Percentiles rank a stretch among this genome's conserved stretches.
Evolutionary conservation across 2,329 filamentous ascomycete species (phyloP).

Genomic region (Xylaria hypoxylon): DNA sequence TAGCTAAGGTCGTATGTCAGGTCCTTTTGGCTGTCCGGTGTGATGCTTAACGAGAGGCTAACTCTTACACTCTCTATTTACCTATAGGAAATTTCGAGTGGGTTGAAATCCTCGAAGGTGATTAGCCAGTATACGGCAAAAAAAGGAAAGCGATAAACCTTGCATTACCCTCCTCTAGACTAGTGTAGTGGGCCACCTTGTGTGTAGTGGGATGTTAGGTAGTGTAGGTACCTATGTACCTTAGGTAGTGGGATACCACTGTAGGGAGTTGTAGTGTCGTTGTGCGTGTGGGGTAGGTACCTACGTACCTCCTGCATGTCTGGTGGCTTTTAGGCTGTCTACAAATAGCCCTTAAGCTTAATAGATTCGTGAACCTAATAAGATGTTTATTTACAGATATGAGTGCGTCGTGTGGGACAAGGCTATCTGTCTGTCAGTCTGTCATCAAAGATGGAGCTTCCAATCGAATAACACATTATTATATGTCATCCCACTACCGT

Average conservation of each 20-base stretch:
- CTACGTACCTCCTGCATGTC: constrained; percentile 1
- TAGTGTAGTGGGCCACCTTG: background rate
- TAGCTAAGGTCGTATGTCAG: no score
- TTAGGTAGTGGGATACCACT: background rate
- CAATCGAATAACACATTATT: background rate
- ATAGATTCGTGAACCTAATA: constrained; percentile 3
- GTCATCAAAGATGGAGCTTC: background rate
- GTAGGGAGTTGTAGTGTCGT: background rate
- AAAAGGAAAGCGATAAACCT: constrained; percentile 10
- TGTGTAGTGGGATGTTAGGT: no score
- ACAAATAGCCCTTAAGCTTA: constrained; percentile 30
- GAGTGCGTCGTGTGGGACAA: background rate
- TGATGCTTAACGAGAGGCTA: background rate
- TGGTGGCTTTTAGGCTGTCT: constrained; percentile 21
- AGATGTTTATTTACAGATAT: constrained; percentile 11
- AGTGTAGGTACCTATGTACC: constrained; percentile 10
- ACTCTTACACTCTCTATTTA: constrained; percentile 5
- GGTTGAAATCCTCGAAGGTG: background rate
- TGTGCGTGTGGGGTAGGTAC: constrained; percentile 23
- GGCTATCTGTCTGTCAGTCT: constrained; percentile 4
- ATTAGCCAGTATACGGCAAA: constrained; percentile 32
- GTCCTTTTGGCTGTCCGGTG: background rate
- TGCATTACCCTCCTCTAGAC: background rate
- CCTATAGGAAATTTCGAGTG: background rate
- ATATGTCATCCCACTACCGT: background rate